Evolutionary conservation across 2,329 filamentous ascomycete species (phyloP).

Genomic region (Penicillium palitans): DNA sequence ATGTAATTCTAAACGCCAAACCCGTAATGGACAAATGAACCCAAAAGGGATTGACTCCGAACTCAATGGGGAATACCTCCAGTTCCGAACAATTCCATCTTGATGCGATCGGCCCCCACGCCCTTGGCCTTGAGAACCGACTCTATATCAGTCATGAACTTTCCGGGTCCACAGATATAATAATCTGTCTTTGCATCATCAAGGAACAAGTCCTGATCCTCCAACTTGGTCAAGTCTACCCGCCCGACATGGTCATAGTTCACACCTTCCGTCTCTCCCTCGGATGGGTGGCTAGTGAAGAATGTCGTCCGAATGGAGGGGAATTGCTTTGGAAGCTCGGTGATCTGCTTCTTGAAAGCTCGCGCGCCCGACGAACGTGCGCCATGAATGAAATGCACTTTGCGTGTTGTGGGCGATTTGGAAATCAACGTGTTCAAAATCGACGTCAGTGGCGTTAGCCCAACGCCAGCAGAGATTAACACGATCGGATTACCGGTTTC

Average conservation of each 20-base stretch:
- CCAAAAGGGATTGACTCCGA: not conserved
- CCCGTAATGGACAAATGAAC: not conserved
- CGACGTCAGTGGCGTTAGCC: slow-evolving; percentile 60
- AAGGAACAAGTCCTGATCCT: slow-evolving; percentile 57
- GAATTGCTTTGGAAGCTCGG: slow-evolving; percentile 44
- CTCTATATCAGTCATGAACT: slow-evolving; percentile 67
- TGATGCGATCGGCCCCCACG: slow-evolving; percentile 59
- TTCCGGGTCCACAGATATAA: slow-evolving; percentile 69
- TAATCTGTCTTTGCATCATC: slow-evolving; percentile 60
- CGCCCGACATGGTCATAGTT: slow-evolving; percentile 63
- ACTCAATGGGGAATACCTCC: slow-evolving; percentile 41
- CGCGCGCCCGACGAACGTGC: slow-evolving; percentile 49
- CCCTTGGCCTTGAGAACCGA: slow-evolving; percentile 56
- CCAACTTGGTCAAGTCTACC: slow-evolving; percentile 59
- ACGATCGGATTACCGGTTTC: slow-evolving; percentile 51
- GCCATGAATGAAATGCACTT: slow-evolving; percentile 62
- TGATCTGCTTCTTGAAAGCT: slow-evolving; percentile 58
- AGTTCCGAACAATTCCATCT: slow-evolving; percentile 69
- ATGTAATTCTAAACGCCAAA: not conserved
- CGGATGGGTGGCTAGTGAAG: slow-evolving; percentile 57
- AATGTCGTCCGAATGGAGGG: slow-evolving; percentile 55
- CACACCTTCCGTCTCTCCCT: slow-evolving; percentile 51
- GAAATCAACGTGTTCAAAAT: slow-evolving; percentile 57
- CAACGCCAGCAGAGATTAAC: slow-evolving; percentile 62
- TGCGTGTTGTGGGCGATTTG: slow-evolving; percentile 47